Conservation (phyloP, 257 asterid genomes). For the Striga asiatica region DNA sequence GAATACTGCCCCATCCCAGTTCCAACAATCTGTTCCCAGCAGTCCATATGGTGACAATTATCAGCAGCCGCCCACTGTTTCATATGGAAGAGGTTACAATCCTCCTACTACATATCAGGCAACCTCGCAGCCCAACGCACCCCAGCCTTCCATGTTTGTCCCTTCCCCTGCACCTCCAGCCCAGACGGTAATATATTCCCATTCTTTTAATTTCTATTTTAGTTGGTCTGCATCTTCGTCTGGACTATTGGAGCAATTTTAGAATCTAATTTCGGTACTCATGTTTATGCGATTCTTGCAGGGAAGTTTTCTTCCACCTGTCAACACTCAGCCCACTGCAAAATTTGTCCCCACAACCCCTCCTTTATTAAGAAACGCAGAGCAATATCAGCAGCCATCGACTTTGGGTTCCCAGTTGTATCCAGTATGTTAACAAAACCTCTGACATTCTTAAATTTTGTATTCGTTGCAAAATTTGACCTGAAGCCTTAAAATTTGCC, state of each 20-base stretch:
- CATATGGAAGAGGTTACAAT: constrained; percentile 35
- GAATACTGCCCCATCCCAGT: constrained; percentile 43
- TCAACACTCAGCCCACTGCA: constrained; percentile 48
- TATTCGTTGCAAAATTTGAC: neutral
- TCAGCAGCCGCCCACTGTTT: constrained; percentile 42
- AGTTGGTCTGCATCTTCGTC: neutral
- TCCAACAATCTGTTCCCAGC: constrained; percentile 37
- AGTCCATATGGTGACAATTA: constrained; percentile 50
- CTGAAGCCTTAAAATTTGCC: constrained; percentile 16
- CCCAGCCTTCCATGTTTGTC: constrained; percentile 57
- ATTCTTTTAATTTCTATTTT: constrained; percentile 11
- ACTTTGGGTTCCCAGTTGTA: constrained; percentile 80
- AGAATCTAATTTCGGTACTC: neutral
- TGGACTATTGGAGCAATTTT: constrained; percentile 4
- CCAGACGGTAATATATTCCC: constrained; percentile 33
- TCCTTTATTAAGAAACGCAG: constrained; percentile 55
- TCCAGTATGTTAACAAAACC: constrained; percentile 84
- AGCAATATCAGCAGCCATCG: constrained; percentile 77
- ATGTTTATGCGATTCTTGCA: constrained; percentile 22
- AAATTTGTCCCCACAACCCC: constrained; percentile 76
- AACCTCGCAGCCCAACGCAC: constrained; percentile 35
- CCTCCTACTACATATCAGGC: constrained; percentile 50
- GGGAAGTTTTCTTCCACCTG: constrained; percentile 60
- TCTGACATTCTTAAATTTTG: neutral
- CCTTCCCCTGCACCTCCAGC: constrained; percentile 60